Base-by-base conservation (phyloP, 306 rosid genomes). In the Malus sylvestris region DNA sequence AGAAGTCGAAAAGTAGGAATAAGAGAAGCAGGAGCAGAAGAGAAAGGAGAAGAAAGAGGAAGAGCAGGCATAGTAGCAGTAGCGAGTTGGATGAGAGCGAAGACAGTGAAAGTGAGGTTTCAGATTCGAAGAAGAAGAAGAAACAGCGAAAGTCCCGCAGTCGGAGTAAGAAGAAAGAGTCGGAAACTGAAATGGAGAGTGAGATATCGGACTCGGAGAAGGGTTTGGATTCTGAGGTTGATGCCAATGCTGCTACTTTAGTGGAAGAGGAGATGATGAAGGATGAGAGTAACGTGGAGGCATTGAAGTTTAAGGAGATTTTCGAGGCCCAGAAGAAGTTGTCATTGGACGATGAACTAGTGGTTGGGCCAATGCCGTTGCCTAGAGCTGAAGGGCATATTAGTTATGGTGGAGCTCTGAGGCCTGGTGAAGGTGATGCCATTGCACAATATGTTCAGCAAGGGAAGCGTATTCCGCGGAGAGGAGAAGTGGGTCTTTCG, bases 361-460 rank as follows among this genome's bases (percentile, higher is more conserved):
- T 83, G n/a, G 97, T 95, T 79, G 99, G 99, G 72, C 99, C 99
- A 46, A 83, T 84, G 86, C 99, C 99, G 0, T 73, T 95, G 87
- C 99, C 99, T 0, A 90, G 87, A 86, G 93, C 97, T 4, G 99
- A 95, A 80, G 99, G 97, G 53, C 97, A 92, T 81, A 92, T 95
- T n/a, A 95, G 97, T 79, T 92, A 95, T 80, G 99, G 99, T 81
- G 99, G 99, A 20, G 99, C 99, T 1, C 97, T 95, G 75, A 85
- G 99, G 82, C 97, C 99, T 0, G 99, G 99, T 62, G 99, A 95
- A 85, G 99, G 99, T 71, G 97, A 95, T 70, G 99, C 99, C 61
- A 95, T 92, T 77, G 97, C 97, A 0, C 97, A 90, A 82, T 92
- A 95, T 77, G 99, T 95, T 71, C 99, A 95, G 74, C 97, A 95